phyloP scores from a whole-genome alignment of 2,329 filamentous ascomycete genomes.

The Colletotrichum liriopes region DNA sequence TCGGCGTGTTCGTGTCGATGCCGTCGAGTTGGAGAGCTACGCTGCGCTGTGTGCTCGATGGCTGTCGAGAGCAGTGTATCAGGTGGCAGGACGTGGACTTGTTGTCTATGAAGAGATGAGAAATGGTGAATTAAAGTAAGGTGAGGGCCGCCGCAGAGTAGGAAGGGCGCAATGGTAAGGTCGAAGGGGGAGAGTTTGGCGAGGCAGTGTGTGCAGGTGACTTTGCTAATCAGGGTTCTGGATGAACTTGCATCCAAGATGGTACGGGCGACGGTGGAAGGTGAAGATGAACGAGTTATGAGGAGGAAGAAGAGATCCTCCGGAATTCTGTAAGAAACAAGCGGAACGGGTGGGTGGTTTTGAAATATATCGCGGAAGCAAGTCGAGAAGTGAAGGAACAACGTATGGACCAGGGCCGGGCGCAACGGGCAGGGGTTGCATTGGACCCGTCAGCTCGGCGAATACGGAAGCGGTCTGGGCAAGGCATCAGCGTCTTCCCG shows the following conservation, averaged over 20 bases:
- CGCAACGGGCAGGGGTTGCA: constrained; percentile 37
- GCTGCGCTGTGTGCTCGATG: background rate
- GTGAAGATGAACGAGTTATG: constrained; percentile 13
- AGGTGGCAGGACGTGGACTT: background rate
- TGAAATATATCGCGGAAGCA: constrained; percentile 43
- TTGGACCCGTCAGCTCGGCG: constrained; percentile 41
- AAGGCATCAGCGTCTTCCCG: constrained; percentile 41
- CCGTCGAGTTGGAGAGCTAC: background rate
- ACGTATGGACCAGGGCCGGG: constrained; percentile 40
- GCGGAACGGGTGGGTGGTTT: constrained; percentile 37
- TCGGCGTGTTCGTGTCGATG: background rate
- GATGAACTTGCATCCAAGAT: constrained; percentile 36
- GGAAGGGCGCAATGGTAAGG: constrained; percentile 10
- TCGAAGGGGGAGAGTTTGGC: constrained; percentile 18
- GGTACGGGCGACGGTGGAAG: constrained; percentile 4
- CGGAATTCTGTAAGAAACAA: constrained; percentile 9
- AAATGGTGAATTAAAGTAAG: background rate
- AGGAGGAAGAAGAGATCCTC: constrained; percentile 25
- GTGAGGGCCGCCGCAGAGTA: constrained; percentile 19
- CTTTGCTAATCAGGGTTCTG: constrained; percentile 27
- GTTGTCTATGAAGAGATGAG: background rate
- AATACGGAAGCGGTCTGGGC: constrained; percentile 43
- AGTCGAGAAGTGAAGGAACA: constrained; percentile 34
- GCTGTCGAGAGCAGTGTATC: background rate
- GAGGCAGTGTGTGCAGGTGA: constrained; percentile 23